Base-by-base conservation (phyloP, 176 grass and related monocot genomes). In the Saccharum spontaneum region DNA sequence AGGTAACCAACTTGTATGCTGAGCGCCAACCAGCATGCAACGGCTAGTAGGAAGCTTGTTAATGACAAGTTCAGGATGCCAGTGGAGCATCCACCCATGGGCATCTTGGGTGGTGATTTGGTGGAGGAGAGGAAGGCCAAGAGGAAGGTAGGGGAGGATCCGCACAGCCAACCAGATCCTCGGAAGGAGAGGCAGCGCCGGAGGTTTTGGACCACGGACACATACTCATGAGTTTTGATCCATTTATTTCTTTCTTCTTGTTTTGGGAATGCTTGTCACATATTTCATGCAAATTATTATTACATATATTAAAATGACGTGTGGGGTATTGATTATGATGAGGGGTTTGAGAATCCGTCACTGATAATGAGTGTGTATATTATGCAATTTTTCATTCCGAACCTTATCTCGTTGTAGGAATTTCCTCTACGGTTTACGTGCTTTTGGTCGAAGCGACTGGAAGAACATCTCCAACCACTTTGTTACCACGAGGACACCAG, bases 1-100 rank as follows among this genome's bases (percentile, higher is more conserved):
- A 86, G 43, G 78, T 86, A 82, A 82, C 15, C 5, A 4, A 44
- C 26, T n/a, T 86, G 67, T 89, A 89, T 10, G 13, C 69, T 11
- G 4, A 72, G 40, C 2, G 0, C 6, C n/a, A 60, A 28, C 22
- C 69, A 72, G 0, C 13, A 60, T n/a, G 10, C 22, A 23, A 23
- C 1, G 2, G 10, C 7, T 1, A 7, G 31, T 34, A 7, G 3
- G 0, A 60, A 54, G 16, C 11, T 43, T 16, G 45, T 50, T 30
- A 84, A 67, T 0, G 31, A 76, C 28, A 52, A 28, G 30, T 66
- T 84, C 38, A 71, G 71, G 22, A 23, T 73, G 67, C 20, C 17
- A 1, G 17, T 8, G 34, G 23, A 46, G 37, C 1, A 63, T 43
- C 39, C 6, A 7, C 1, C 16, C 80, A 81, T 76, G 26, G 10